Percentiles rank a stretch among this genome's conserved stretches.
These are phyloP conservation scores for Trichoderma oligosporum DNA, from an alignment of 2,329 filamentous ascomycete genomes.

Conservation along the genomic window DNA sequence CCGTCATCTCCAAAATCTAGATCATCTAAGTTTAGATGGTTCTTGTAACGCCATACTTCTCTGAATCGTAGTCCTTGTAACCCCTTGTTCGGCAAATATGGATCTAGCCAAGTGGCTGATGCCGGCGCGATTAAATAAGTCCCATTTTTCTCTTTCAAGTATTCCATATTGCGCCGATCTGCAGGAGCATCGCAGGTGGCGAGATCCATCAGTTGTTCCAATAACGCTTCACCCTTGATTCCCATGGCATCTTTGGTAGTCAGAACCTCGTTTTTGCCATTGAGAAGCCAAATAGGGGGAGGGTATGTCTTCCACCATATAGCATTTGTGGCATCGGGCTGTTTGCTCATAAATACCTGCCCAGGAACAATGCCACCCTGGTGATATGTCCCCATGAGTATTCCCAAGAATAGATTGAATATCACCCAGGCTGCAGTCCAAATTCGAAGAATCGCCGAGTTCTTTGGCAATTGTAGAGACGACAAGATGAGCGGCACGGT, in stretches of 20 bases:
- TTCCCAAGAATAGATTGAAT: slow-evolving; percentile 65
- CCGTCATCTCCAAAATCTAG: slow-evolving; percentile 76
- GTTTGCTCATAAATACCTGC: slow-evolving; percentile 69
- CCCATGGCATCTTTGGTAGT: slow-evolving; percentile 72
- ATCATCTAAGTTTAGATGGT: slow-evolving; percentile 75
- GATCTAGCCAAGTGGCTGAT: slow-evolving; percentile 67
- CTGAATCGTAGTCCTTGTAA: slow-evolving; percentile 59
- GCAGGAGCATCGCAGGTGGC: slow-evolving; percentile 62
- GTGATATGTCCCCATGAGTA: slow-evolving; percentile 77
- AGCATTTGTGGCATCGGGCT: slow-evolving; percentile 64
- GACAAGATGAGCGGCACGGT: slow-evolving; percentile 73
- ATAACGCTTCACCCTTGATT: slow-evolving; percentile 56
- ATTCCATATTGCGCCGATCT: slow-evolving; percentile 52
- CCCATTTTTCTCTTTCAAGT: slow-evolving; percentile 58
- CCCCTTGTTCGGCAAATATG: slow-evolving; percentile 57
- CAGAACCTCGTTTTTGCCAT: slow-evolving; percentile 70
- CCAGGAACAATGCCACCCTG: slow-evolving; percentile 74
- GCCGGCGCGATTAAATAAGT: slow-evolving; percentile 70
- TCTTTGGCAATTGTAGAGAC: slow-evolving; percentile 63
- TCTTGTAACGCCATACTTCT: slow-evolving; percentile 64
- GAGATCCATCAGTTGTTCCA: slow-evolving; percentile 54
- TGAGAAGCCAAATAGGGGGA: slow-evolving; percentile 74
- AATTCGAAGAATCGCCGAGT: slow-evolving; percentile 43
- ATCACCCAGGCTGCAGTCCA: slow-evolving; percentile 63
- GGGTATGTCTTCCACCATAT: slow-evolving; percentile 87